Base-by-base conservation (phyloP, 2,329 filamentous ascomycete species). In the Diplodia mutila region DNA sequence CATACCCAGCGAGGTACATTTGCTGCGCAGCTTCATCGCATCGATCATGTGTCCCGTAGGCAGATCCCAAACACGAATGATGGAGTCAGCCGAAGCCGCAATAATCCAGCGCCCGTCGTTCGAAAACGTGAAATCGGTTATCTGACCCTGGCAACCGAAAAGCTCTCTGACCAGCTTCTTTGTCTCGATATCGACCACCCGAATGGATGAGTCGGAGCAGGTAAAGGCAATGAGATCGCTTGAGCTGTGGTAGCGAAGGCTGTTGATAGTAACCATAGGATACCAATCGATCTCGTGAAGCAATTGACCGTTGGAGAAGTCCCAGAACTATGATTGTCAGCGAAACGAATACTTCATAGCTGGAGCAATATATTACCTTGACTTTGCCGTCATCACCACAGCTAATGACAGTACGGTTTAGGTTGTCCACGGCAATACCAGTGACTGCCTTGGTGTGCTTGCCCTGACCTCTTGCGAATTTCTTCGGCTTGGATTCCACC, bases 41-140 rank as follows among this genome's bases (percentile, higher is more conserved):
- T 99, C 95, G 70, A 99, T 95, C 16, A 99, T 85, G 80, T 99
- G 94, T 29, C 93, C 94, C 0, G 96, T 99, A 0, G 95, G 93
- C 32, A 99, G 83, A 81, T 99, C 96, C 93, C 95, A 99, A 8
- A 98, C 88, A 51, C 95, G 88, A 61, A 97, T 83, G 6, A 93
- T 83, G 1, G 89, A 88, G 75, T 97, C 92, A 74, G 91, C 89
- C 0, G 93, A 93, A 14, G 93, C 91, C 25, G 93, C 92, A 67
- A 97, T 88, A 71, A 99, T 89, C 95, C 95, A 99, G 67, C 93
- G 88, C 9, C 94, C 94, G 77, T 98, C 94, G 71, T 89, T 92
- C 3, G 94, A 98, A 80, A 99, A 98, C 5, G 75, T 76, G 68
- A 81, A 80, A 71, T 84, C 81, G 9, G 77, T 75, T 21, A 77